Base-by-base conservation (phyloP, 2,329 filamentous ascomycete genomes). In the Fusarium musae region DNA sequence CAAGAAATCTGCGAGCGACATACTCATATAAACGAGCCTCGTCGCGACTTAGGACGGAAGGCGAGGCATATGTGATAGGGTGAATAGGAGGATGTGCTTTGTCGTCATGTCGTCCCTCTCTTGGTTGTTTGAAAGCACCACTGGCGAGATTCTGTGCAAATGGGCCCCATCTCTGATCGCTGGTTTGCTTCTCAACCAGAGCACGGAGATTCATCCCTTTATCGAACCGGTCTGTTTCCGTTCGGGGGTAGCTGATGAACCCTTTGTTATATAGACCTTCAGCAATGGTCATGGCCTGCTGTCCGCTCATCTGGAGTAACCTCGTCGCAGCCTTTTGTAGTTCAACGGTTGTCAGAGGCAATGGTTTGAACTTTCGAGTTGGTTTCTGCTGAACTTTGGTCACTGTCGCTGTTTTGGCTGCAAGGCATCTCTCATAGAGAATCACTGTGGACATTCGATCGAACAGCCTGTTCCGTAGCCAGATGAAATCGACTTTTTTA, bases 51-150 rank as follows among this genome's bases (percentile, higher is more conserved):
- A 89, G 85, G 6, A 94, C 89, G 1, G 85, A 85, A 0, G 91
- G 88, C 19, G 89, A 88, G 10, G 92, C 94, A 79, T 93, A 97
- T n/a, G 93, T 93, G 67, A 99, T 93, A 1, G 96, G 96, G 77
- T 99, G 96, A 67, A 99, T 99, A 1, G 96, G 96, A 32, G 96
- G 96, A 83, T 99, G 96, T 1, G 96, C 96, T 82, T 97, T 96
- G 82, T 99, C 96, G 81, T 99, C 97, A 80, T 98, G 91, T 59
- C 91, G 89, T 8, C 96, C 96, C 74, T 92, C 89, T 46, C 96
- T 91, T 23, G 96, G 96, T 74, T 93, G 92, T 52, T 90, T 89
- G 80, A 97, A 98, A 13, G 86, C 92, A 6, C 94, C 94, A 70
- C 92, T 87, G 36, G 93, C 84, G 15, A 98, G 87, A 23, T 86